Conservation (phyloP, 495 filamentous ascomycete species). For the Stereocaulon alpinum region DNA sequence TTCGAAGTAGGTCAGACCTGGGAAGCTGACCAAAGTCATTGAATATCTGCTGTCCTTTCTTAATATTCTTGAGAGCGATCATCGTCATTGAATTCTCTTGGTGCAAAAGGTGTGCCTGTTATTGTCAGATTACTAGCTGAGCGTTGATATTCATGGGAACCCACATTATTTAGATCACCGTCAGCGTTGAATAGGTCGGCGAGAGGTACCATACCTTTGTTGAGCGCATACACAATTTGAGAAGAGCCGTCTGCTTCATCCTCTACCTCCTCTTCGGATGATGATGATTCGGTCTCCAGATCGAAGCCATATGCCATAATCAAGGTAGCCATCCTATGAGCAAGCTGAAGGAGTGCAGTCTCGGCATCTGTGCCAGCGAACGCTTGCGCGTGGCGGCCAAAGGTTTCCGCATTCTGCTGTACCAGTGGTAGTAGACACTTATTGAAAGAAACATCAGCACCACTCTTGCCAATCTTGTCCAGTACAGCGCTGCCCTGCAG, state of each 20-base stretch:
- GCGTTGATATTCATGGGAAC: conserved; percentile 16
- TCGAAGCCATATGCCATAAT: conserved; percentile 98
- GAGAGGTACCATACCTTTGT: conserved; percentile 84
- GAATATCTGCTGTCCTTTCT: conserved; percentile 63
- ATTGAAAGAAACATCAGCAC: conserved; percentile 59
- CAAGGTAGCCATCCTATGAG: conserved; percentile 70
- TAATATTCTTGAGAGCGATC: conserved; percentile 53
- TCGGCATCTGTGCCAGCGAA: conserved; percentile 37
- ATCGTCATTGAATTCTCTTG: conserved; percentile 54
- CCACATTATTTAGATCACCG: conserved; percentile 59
- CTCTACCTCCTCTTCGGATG: conserved; percentile 43
- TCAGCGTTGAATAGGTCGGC: conserved; percentile 92
- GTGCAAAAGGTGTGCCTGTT: conserved; percentile 57
- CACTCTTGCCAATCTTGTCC: conserved; percentile 64
- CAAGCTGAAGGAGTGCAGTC: conserved; percentile 46
- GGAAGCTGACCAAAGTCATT: conserved; percentile 87
- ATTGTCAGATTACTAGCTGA: neutral
- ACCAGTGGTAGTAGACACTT: conserved; percentile 54
- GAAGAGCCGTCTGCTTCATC: conserved; percentile 50
- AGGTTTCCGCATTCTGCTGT: conserved; percentile 32
- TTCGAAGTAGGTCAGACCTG: conserved; percentile 67
- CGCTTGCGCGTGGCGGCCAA: conserved; percentile 41
- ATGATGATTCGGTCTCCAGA: conserved; percentile 41
- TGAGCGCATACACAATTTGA: conserved; percentile 54
- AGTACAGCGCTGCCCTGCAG: conserved; percentile 70